Conservation (phyloP, 768 basidiomycete genomes). For the Chalciporus pseudorubinellus region DNA sequence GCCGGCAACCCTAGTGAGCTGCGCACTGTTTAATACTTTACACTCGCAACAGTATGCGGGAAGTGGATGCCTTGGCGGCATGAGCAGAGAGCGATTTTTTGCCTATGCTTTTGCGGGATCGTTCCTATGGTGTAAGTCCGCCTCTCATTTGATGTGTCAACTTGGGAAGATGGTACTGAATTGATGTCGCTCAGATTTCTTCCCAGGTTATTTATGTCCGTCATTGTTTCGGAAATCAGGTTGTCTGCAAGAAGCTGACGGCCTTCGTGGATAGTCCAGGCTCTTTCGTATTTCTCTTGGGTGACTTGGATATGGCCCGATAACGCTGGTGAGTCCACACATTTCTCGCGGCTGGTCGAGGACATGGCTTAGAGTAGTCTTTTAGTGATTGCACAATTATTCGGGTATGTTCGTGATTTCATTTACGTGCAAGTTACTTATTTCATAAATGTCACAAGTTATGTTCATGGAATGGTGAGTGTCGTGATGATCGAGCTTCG, state of each 20-base stretch:
- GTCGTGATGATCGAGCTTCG: neutral
- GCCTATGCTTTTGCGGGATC: constrained; percentile 57
- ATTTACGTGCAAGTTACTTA: neutral
- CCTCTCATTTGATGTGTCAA: neutral
- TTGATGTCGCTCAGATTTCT: constrained; percentile 32
- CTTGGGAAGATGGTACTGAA: constrained; percentile 2
- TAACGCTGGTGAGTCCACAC: constrained; percentile 39
- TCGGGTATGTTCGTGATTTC: constrained; percentile 36
- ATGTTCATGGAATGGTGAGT: constrained; percentile 46
- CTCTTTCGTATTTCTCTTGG: constrained; percentile 57
- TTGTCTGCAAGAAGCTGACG: neutral
- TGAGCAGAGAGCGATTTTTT: constrained; percentile 79
- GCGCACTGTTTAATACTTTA: constrained; percentile 74
- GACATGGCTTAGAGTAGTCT: constrained; percentile 13
- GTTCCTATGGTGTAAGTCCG: constrained; percentile 54
- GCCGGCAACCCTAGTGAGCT: constrained; percentile 73
- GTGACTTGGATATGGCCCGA: constrained; percentile 54
- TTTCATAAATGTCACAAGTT: constrained; percentile 18
- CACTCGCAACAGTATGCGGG: constrained; percentile 70
- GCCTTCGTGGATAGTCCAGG: constrained; percentile 38
- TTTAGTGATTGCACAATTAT: constrained; percentile 45
- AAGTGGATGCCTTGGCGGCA: constrained; percentile 56
- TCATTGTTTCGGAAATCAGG: neutral
- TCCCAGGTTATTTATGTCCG: constrained; percentile 47
- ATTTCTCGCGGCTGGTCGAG: constrained; percentile 15